Evolutionary conservation across 148 eudicot genomes (phyloP), one percentile per base, ranked within the genome.

Genomic region (Amaranthus hypochondriacus): DNA sequence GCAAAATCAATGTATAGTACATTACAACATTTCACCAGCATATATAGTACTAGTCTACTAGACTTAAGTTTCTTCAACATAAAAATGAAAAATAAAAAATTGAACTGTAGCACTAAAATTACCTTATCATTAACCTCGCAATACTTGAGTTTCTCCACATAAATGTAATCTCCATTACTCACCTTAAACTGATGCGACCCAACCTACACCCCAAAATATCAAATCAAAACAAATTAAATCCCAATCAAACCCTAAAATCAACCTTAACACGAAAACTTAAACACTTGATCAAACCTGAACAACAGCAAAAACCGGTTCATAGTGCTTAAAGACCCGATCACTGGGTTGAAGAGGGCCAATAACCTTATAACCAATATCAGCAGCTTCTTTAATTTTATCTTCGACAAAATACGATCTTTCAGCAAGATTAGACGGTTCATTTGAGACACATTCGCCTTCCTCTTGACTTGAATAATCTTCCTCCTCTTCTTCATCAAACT

Each of bases 101-200:
- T 28, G 39, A 28, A 28, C 39, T 28, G 39, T 2, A 28, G 39
- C 39, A 28, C 39, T 28, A 0, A 4, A 6, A 39, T 69, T 63
- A 93, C 98, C 93, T 91, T 94, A 63, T 94, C 97, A 84, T 94
- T 88, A 65, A 94, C 89, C 57, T 94, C 97, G 57, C 97, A 92
- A 66, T 81, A 85, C 89, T 95, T 95, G 80, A 92, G 84, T 79
- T 82, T 87, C 82, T 95, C 99, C 3, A 86, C 85, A 74, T 81
- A 95, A 51, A 95, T 86, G 77, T 71, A 72, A 82, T 95, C 97
- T 70, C 97, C 89, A 84, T 95, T 95, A 88, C 99, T 92, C 62
- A 95, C 99, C 87, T 95, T 95, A 79, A 95, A 95, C 80, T 95
- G 99, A 81, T 95, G 97, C 7, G 97, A 86, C 14, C 99, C 99